Conservation (phyloP, 768 basidiomycete genomes). For the Serendipita sp. region DNA sequence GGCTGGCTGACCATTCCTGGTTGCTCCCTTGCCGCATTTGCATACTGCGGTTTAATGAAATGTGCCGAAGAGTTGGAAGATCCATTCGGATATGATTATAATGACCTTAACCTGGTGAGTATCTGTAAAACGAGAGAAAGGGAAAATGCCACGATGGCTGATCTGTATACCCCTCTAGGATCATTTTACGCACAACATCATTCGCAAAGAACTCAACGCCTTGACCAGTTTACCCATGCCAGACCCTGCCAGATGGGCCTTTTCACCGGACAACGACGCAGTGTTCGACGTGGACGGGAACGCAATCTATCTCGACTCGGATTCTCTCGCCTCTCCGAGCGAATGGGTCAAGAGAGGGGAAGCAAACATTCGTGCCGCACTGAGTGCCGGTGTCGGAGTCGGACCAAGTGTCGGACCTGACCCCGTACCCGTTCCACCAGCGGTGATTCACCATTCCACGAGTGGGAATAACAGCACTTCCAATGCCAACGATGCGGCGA, state of each 20-base stretch:
- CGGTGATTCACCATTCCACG: neutral
- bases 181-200: constrained; percentile 8
- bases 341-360: constrained; percentile 2
- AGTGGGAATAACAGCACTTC: neutral
- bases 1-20: constrained; percentile 7
- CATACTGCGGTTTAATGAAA: constrained; percentile 8
- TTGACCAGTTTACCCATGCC: constrained; percentile 6
- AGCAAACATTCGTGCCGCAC: neutral
- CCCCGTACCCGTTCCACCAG: neutral
- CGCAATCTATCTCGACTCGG: constrained; percentile 3
- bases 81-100: constrained; percentile 4
- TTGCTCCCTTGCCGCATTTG: constrained; percentile 6
- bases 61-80: constrained; percentile 7
- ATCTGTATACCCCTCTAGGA: neutral
- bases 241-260: constrained; percentile 6
- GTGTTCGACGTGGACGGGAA: neutral
- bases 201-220: constrained; percentile 5
- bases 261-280: neutral
- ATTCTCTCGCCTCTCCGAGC: neutral
- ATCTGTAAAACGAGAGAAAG: neutral
- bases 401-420: neutral
- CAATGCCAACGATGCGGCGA: neutral
- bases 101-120: neutral
- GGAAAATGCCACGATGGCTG: too few relatives aligned
- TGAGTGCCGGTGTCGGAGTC: neutral